phyloP scores from a whole-genome alignment of 164 flowering plant genomes.

The grape (Vitis vinifera) region ASM3070453v1 NC_081819.1:524501-525000 shows the following conservation, averaged over 20 bases:
- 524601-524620: conserved; percentile 29
- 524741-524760: conserved; percentile 3
- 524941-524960: background rate
- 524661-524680: conserved; percentile 85
- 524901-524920: conserved; percentile 49
- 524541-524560: conserved; percentile 57
- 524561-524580: conserved; percentile 76
- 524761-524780: conserved; percentile 9
- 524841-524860: conserved; percentile 85
- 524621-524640: conserved; percentile 32
- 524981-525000: background rate
- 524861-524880: conserved; percentile 68
- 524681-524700: conserved; percentile 97
- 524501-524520: conserved; percentile 66
- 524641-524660: conserved; percentile 67
- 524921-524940: background rate
- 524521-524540: conserved; percentile 52
- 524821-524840: conserved; percentile 90
- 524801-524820: conserved; percentile 89
- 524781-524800: conserved; percentile 12
- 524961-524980: background rate
- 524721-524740: conserved; percentile 71
- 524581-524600: conserved; percentile 10
- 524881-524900: conserved; percentile 53
- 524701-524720: conserved; percentile 95